Base-by-base conservation (phyloP, 352 stramenopile genomes). In the Globisporangium nunn region DNA sequence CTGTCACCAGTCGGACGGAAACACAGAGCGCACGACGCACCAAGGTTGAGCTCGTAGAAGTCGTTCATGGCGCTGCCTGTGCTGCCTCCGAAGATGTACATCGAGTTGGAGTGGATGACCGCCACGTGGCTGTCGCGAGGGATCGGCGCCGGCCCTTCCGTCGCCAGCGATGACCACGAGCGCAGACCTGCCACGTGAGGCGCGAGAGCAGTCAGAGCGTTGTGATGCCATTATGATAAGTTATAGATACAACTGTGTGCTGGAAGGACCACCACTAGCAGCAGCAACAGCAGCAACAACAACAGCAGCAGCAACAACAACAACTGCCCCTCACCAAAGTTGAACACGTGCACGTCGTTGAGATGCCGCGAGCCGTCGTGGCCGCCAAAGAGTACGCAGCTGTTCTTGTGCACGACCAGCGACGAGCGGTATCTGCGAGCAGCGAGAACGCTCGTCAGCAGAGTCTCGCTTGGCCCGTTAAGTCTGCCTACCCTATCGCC, bases 291-390 rank as follows among this genome's bases (percentile, higher is more conserved):
- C 31, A 29, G 35, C 35, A 6, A 0, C 4, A 6, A 4, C 43
- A 58, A 37, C 50, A n/a, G 23, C 33, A 10, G 10, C 31, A 29
- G 35, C 35, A 6, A 1, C 3, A 6, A 8, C 35, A 23, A 23
- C 23, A 23, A 23, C 23, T 12, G 37, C 2, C 11, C 1, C 65
- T 14, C 64, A 78, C 91, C 76, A 62, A 99, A 98, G 66, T 99
- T 91, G 74, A 98, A 99, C 1, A 98, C 74, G 71, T 98, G 91
- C 4, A 98, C 94, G 67, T 98, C 96, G 48, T 97, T 97, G 18
- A 99, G 76, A 67, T 99, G 96, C n/a, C 95, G 74, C 18, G 94
- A 98, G 0, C 97, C 97, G 68, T 99, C 96, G 70, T 99, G 96
- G 1, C 97, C 97, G 14, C 96, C 96, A 76, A 98, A 98, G 6